Evolutionary conservation across 164 flowering plant species (phyloP).

Genomic region (Vitis vinifera): DNA sequence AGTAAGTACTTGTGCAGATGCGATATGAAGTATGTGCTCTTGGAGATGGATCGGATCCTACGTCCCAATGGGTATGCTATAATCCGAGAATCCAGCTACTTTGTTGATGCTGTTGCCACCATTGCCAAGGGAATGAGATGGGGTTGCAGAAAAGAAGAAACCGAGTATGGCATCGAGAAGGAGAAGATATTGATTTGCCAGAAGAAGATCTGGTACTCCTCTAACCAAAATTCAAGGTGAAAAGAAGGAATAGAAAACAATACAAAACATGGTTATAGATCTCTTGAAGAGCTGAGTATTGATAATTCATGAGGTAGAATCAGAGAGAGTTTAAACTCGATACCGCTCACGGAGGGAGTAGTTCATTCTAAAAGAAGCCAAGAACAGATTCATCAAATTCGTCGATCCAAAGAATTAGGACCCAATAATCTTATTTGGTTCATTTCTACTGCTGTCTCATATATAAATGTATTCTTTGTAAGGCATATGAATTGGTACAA

Average conservation of each 20-base stretch:
- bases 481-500: background rate
- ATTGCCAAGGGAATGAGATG: conserved; percentile 84
- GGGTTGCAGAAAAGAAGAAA: conserved; percentile 78
- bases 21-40: conserved; percentile 82
- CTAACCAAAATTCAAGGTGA: conserved; percentile 28
- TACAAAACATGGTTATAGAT: background rate
- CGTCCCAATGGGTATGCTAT: conserved; percentile 82
- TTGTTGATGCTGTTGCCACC: conserved; percentile 56
- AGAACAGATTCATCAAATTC: conserved; percentile 5
- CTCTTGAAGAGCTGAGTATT: conserved; percentile 3
- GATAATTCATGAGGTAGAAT: conserved; percentile 3
- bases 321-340: conserved; percentile 5
- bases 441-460: background rate
- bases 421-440: conserved; percentile 19
- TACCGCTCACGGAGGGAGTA: conserved; percentile 6
- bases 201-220: conserved; percentile 87
- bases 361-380: conserved; percentile 12
- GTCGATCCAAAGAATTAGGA: conserved; percentile 4
- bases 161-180: conserved; percentile 62
- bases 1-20: conserved; percentile 49
- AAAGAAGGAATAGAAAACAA: conserved; percentile 19
- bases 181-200: conserved; percentile 85
- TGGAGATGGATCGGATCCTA: conserved; percentile 91
- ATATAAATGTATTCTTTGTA: conserved; percentile 23
- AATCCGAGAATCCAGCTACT: conserved; percentile 79